Base-by-base conservation (phyloP, 2,329 filamentous ascomycete species). In the Byssochlamys sp. region DNA sequence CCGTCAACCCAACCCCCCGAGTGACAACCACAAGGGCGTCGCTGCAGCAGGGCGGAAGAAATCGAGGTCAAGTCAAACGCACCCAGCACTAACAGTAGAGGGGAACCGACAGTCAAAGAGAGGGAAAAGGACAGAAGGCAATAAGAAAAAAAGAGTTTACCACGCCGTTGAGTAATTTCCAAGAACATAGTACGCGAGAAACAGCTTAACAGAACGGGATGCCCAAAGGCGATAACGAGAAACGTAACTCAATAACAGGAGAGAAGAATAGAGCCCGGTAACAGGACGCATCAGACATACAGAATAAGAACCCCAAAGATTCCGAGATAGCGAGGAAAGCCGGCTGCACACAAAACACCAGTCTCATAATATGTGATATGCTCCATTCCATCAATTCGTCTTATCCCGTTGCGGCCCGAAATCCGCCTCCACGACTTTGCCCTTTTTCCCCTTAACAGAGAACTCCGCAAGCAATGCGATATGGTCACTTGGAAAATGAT, bases 401-500 rank as follows among this genome's bases (percentile, higher is more conserved):
- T 57, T 62, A 56, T 52, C 65, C 63, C 73, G 73, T 67, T 75
- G 73, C 60, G 75, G 73, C 54, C 83, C 83, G 74, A 85, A 86
- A 71, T 86, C 83, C 54, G 80, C 81, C 65, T 87, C 84, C 55
- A 81, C 77, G 58, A 81, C 74, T 74, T 90, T 90, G 56, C 92
- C 89, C 77, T 94, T 95, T 66, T 89, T 84, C 39, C 85, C 82
- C 78, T 95, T 95, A 78, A 96, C 87, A 65, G 88, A 84, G 73
- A 96, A 95, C 71, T 96, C 89, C 55, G 89, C 87, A 80, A 91
- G 86, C 69, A 96, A 84, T 69, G 91, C 89, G 66, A 96, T 84
- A 73, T 96, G 91, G 69, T 96, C 91, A 65, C 89, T 90, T 1
- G 91, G 91, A 80, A 95, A 96, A 76, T 96, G 91, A 76, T 90